These are phyloP conservation scores for Diddensiella santjacobensis DNA, from an alignment of 805 yeast species.

Conservation along the genomic window DNA sequence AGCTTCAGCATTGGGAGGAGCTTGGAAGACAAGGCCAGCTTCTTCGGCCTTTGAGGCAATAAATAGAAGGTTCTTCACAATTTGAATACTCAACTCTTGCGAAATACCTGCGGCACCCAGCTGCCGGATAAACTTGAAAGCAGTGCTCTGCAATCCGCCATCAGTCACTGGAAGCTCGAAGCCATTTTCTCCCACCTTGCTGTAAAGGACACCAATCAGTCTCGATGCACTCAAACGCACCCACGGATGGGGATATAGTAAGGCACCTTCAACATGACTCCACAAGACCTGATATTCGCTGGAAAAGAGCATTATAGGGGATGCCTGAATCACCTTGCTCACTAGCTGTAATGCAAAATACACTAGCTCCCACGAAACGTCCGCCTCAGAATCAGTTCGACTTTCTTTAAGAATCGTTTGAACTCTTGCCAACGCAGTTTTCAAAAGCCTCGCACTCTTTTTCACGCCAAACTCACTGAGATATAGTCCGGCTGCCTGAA, in stretches of 20 bases:
- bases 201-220: constrained; percentile 51
- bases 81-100: constrained; percentile 57
- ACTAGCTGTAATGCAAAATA: constrained; percentile 59
- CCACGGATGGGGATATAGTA: constrained; percentile 91
- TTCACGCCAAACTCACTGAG: constrained; percentile 46
- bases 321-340: constrained; percentile 33
- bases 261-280: constrained; percentile 48
- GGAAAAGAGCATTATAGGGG: constrained; percentile 30
- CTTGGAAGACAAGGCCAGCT: constrained; percentile 31
- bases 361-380: constrained; percentile 70
- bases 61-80: constrained; percentile 61
- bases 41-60: constrained; percentile 61
- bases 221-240: constrained; percentile 66
- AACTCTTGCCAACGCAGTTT: constrained; percentile 37
- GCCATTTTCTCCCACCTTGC: constrained; percentile 31
- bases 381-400: constrained; percentile 38
- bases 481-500: constrained; percentile 64
- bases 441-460: constrained; percentile 41
- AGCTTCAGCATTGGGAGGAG: constrained; percentile 17
- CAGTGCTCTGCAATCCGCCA: constrained; percentile 55
- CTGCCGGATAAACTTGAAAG: constrained; percentile 68
- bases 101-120: constrained; percentile 73
- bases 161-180: constrained; percentile 35
- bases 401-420: constrained; percentile 36
- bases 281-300: constrained; percentile 42